phyloP scores from a whole-genome alignment of 768 basidiomycete species.

The Calvatia gigantea region DNA sequence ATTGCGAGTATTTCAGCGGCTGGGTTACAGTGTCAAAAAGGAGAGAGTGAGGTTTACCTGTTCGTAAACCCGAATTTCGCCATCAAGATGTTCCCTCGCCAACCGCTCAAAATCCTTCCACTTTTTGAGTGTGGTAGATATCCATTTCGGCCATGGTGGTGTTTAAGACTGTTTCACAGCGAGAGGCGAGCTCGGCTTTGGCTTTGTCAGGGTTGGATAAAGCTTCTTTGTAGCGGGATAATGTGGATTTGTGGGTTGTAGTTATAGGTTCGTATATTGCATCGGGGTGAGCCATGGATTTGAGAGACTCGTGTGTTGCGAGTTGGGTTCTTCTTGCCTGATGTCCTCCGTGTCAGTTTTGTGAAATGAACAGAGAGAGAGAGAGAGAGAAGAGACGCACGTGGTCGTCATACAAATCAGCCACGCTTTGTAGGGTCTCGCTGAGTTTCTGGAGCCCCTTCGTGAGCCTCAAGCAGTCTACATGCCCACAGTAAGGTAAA shows the following conservation, averaged over 20 bases:
- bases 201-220: constrained; percentile 22
- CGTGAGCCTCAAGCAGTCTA: constrained; percentile 75
- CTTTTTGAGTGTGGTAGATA: constrained; percentile 70
- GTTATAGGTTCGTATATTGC: constrained; percentile 69
- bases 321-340: constrained; percentile 75
- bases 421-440: constrained; percentile 70
- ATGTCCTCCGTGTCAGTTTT: neutral
- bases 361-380: neutral
- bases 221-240: constrained; percentile 62
- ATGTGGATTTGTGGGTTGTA: constrained; percentile 71
- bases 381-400: constrained; percentile 33
- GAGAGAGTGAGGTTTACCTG: constrained; percentile 37
- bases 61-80: constrained; percentile 73
- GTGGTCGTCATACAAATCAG: constrained; percentile 78
- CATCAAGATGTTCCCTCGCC: constrained; percentile 69
- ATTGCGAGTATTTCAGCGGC: neutral
- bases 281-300: constrained; percentile 74
- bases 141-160: constrained; percentile 89
- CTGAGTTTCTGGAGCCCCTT: constrained; percentile 75
- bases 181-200: constrained; percentile 61
- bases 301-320: constrained; percentile 71
- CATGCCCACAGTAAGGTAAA: neutral
- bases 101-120: constrained; percentile 62
- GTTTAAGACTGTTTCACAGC: constrained; percentile 87
- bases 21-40: neutral